These are phyloP conservation scores for Lentinula aciculospora DNA, from an alignment of 768 basidiomycete genomes.

Conservation along the genomic window DNA sequence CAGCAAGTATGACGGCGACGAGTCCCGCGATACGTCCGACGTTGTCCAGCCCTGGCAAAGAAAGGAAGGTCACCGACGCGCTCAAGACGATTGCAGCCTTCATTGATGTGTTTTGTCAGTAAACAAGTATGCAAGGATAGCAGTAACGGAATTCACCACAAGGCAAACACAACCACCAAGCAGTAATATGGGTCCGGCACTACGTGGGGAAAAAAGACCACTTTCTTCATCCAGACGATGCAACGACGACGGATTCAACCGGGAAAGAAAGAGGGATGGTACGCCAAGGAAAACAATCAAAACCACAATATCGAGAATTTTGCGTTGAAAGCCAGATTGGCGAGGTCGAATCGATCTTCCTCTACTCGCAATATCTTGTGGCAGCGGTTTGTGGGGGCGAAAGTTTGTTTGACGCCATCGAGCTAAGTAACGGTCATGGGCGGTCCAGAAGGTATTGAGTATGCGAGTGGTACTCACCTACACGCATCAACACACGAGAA, in stretches of 20 bases:
- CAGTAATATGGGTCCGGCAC: constrained; percentile 53
- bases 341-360: constrained; percentile 17
- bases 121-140: constrained; percentile 17
- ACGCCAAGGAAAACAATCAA: constrained; percentile 71
- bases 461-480: constrained; percentile 39
- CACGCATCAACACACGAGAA: constrained; percentile 61
- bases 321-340: constrained; percentile 37
- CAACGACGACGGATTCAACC: constrained; percentile 22
- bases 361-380: constrained; percentile 36
- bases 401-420: constrained; percentile 70
- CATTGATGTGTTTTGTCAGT: constrained; percentile 1
- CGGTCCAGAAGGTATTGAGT: neutral
- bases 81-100: constrained; percentile 80
- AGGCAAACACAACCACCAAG: constrained; percentile 62
- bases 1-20: constrained; percentile 63
- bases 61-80: constrained; percentile 76
- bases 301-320: constrained; percentile 50
- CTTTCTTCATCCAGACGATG: constrained; percentile 58
- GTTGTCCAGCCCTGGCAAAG: constrained; percentile 68
- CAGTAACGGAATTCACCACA: constrained; percentile 39
- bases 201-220: constrained; percentile 32
- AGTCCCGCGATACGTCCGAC: constrained; percentile 60
- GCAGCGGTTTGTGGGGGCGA: constrained; percentile 63
- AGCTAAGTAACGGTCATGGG: constrained; percentile 25
- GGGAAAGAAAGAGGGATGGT: constrained; percentile 68